These are phyloP conservation scores for Trichomonascaceae sp. DNA, from an alignment of 1,139 yeast genomes.

Conservation along the genomic window DNA sequence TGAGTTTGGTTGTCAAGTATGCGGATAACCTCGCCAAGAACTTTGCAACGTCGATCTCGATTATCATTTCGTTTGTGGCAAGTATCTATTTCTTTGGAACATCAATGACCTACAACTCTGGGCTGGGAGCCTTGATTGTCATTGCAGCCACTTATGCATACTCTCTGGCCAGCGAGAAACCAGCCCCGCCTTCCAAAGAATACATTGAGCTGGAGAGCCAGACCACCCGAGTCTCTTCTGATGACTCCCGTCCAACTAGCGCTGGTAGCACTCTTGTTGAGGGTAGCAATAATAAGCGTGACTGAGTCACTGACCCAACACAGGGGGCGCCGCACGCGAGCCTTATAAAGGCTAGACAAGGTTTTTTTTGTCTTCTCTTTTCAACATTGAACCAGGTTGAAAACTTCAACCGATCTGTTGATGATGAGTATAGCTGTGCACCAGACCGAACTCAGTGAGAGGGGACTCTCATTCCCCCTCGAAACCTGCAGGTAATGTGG, in stretches of 20 bases:
- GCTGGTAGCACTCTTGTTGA: background rate
- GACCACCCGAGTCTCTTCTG: background rate
- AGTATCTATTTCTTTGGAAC: constrained; percentile 26
- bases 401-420: no score
- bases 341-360: background rate
- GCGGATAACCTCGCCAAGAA: constrained; percentile 33
- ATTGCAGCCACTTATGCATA: constrained; percentile 28
- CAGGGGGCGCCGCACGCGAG: background rate
- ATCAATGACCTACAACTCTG: constrained; percentile 24
- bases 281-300: background rate
- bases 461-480: background rate
- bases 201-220: background rate
- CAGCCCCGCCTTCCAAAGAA: background rate
- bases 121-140: constrained; percentile 27
- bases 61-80: constrained; percentile 28
- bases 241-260: background rate
- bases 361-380: background rate
- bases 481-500: background rate
- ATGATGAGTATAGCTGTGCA: constrained; percentile 1
- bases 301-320: background rate
- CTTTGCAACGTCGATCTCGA: constrained; percentile 31
- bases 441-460: background rate
- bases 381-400: background rate
- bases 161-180: constrained; percentile 7
- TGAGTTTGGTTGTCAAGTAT: constrained; percentile 30